These are phyloP conservation scores for Cymbidium sinense DNA, from an alignment of 106 monocot species.

Conservation along the genomic window DNA sequence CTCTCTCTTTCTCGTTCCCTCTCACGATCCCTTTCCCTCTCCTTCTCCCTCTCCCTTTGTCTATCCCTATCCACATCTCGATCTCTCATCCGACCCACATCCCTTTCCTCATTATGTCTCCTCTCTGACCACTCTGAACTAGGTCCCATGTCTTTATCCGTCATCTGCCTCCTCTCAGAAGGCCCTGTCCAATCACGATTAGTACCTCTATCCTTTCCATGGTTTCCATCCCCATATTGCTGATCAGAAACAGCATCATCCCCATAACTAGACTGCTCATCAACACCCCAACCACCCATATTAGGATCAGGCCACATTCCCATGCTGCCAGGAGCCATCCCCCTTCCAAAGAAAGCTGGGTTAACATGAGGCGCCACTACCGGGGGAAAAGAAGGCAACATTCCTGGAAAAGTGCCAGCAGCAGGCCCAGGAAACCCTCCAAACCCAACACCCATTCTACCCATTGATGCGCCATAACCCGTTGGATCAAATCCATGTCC, in stretches of 20 bases:
- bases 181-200: slow-evolving; percentile 39
- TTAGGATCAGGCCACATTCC: slow-evolving; percentile 58
- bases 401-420: slow-evolving; percentile 38
- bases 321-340: slow-evolving; percentile 43
- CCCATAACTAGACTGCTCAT: slow-evolving; percentile 63
- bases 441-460: slow-evolving; percentile 36
- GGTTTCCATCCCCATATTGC: slow-evolving; percentile 51
- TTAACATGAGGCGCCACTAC: slow-evolving; percentile 74
- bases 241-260: slow-evolving; percentile 53
- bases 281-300: slow-evolving; percentile 35
- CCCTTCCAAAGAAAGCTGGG: slow-evolving; percentile 64
- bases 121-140: slow-evolving; percentile 26
- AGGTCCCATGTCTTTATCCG: slow-evolving; percentile 40
- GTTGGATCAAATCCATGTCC: slow-evolving; percentile 55
- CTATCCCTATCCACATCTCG: slow-evolving; percentile 36
- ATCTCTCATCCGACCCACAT: slow-evolving; percentile 33
- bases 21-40: slow-evolving; percentile 27
- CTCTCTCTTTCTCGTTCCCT: slow-evolving; percentile 32
- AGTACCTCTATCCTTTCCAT: slow-evolving; percentile 51
- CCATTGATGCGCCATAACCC: slow-evolving; percentile 31
- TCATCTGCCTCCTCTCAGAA: slow-evolving; percentile 38
- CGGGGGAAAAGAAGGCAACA: slow-evolving; percentile 50
- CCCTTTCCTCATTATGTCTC: slow-evolving; percentile 9
- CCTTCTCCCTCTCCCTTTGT: slow-evolving; percentile 24
- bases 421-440: slow-evolving; percentile 45